A percentile compares a stretch with the other conserved stretches of the same genome.
These are phyloP conservation scores for Mycosphaerella arachidis DNA, from an alignment of 2,329 filamentous ascomycete species.

Conservation along the genomic window DNA sequence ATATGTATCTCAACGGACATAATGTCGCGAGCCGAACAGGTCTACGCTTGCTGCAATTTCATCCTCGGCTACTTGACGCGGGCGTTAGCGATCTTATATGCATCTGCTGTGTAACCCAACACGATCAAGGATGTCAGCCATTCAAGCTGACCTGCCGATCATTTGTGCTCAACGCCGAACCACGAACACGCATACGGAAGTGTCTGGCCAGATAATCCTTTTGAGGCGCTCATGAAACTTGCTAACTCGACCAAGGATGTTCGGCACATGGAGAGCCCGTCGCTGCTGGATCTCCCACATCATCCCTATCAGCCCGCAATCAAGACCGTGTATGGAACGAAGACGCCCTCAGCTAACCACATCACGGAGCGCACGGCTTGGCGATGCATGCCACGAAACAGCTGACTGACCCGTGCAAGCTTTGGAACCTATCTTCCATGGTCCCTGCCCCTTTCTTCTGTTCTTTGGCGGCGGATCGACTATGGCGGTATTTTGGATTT, in stretches of 20 bases:
- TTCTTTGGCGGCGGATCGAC: not conserved
- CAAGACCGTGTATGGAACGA: not conserved
- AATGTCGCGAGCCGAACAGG: not conserved
- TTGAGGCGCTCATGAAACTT: not conserved
- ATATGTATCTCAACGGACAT: not conserved
- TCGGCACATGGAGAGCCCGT: not conserved
- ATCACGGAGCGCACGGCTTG: not conserved
- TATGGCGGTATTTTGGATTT: not conserved
- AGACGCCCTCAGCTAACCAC: not conserved
- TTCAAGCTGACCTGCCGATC: not conserved
- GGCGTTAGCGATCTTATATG: not conserved
- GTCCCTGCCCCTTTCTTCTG: not conserved
- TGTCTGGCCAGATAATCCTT: not conserved
- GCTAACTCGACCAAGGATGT: not conserved
- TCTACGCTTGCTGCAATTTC: not conserved
- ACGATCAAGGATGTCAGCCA: not conserved
- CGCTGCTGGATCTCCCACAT: not conserved
- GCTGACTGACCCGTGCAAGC: not conserved
- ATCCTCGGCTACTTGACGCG: not conserved
- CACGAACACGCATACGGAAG: not conserved
- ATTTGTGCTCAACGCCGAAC: not conserved
- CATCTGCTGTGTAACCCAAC: not conserved
- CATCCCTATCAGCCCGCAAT: not conserved
- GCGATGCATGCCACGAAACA: not conserved
- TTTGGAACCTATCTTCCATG: not conserved